Base-by-base conservation (phyloP, 257 asterid genomes). In the Schizonepeta tenuifolia region DNA sequence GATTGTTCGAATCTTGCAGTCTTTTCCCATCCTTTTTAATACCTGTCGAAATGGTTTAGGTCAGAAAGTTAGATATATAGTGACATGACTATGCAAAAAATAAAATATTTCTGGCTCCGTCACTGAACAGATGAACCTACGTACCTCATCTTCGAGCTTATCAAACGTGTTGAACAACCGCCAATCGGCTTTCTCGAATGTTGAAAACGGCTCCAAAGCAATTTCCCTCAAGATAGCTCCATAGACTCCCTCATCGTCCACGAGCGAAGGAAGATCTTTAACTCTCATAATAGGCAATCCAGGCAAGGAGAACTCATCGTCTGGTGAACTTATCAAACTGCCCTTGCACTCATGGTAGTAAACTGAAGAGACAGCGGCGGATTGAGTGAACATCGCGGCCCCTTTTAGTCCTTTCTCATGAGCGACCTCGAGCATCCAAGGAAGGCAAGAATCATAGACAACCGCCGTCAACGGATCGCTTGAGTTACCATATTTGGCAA, bases 141-240 rank as follows among this genome's bases (percentile, higher is more conserved):
- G 11, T 66, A 51, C 92, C 90, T 88, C 86, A 4, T 40, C 33
- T 71, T 89, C 97, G 3, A 88, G 86, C 71, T 54, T 75, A 61
- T 88, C 83, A 7, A 90, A 87, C 14, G 90, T 78, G 86, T 88
- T 88, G 83, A 85, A 84, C 51, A 88, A 75, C 38, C 83, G 75
- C 95, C 95, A 90, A 18, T 88, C 90, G 22, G 93, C 95, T 61
- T 73, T 62, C 40, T 78, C 82, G 6, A 79, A 71, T 11, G 78
- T 69, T 9, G 77, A 41, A 33, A 75, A 81, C 22, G 75, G 83
- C 1, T 76, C 78, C 4, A 78, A 62, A n/a, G 60, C 20, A 9
- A 28, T n/a, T n/a, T n/a, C 3, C 63, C 56, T 64, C 28, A 72
- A 21, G 7, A 87, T 26, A 31, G 82, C 1, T 18, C 77, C 80